Evolutionary conservation across 108 stramenopile species (phyloP).

Genomic region (Schizochytrium sp.): DNA sequence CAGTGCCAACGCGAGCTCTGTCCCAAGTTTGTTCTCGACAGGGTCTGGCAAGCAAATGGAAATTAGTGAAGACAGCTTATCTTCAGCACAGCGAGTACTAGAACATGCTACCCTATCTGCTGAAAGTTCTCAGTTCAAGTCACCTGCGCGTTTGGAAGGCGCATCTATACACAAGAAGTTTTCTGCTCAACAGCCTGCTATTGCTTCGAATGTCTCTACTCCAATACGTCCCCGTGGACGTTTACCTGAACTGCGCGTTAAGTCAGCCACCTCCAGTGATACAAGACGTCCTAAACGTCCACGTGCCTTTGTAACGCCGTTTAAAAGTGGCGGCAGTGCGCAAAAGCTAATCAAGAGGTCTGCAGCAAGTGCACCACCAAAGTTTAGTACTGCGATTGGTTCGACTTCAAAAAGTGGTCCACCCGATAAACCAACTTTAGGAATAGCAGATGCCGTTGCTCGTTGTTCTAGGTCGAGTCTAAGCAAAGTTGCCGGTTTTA

Average conservation of each 20-base stretch:
- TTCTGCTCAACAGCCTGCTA: no score
- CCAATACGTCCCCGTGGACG: background rate
- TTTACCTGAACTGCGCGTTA: background rate
- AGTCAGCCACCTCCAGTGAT: background rate
- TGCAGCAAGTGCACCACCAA: constrained; percentile 2
- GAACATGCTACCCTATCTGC: no score
- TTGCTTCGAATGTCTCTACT: background rate
- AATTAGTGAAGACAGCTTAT: background rate
- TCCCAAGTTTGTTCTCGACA: background rate
- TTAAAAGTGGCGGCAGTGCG: background rate
- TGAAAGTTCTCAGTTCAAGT: no score
- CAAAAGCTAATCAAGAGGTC: background rate
- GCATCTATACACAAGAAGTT: no score
- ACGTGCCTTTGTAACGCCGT: constrained; percentile 12
- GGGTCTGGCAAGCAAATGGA: background rate
- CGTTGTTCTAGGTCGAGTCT: background rate
- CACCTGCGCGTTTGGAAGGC: no score
- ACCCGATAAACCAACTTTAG: no score
- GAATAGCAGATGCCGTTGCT: no score
- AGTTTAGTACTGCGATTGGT: background rate
- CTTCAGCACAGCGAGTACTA: no score
- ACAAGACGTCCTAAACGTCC: background rate
- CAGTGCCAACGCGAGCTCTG: background rate
- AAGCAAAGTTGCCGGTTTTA: background rate
- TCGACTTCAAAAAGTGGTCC: no score